A percentile compares a stretch with the other conserved stretches of the same genome.
These are phyloP conservation scores for Coelastrella sp. DNA, from an alignment of 139 green algal species.

Conservation along the genomic window DNA sequence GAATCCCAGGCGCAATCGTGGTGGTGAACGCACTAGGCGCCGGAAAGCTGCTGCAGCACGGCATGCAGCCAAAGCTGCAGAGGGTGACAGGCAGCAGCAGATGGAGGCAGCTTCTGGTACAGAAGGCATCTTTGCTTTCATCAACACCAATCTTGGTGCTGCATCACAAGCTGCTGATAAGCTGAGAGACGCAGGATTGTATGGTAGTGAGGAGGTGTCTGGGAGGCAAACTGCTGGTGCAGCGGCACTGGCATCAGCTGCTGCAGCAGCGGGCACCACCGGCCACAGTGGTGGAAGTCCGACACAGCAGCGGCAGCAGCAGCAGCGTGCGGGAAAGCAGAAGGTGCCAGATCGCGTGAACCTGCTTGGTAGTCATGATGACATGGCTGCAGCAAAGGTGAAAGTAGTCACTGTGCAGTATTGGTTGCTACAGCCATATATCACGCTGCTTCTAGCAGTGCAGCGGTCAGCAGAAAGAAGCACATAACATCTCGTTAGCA, in stretches of 20 bases:
- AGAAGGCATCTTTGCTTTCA: conserved; percentile 38
- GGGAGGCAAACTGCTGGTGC: conserved; percentile 10
- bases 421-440: too few relatives aligned
- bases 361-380: conserved; percentile 11
- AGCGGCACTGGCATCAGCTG: conserved; percentile 8
- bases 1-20: not conserved
- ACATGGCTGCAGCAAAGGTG: conserved; percentile 25
- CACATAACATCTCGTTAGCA: too few relatives aligned
- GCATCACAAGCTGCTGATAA: conserved; percentile 30
- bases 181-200: conserved; percentile 8
- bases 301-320: not conserved
- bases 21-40: conserved; percentile 21
- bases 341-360: conserved; percentile 11
- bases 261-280: not conserved
- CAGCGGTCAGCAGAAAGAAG: too few relatives aligned
- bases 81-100: not conserved
- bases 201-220: not conserved
- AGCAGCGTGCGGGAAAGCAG: not conserved
- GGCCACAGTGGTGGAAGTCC: too few relatives aligned
- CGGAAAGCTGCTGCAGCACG: conserved; percentile 12
- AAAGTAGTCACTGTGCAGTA: too few relatives aligned
- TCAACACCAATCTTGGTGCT: conserved; percentile 12
- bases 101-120: conserved; percentile 22
- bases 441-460: too few relatives aligned
- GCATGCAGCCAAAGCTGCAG: not conserved